Percentiles rank a stretch among this genome's conserved stretches.
Evolutionary conservation across 495 filamentous ascomycete species (phyloP).

Genomic region (Delitschia confertaspora): DNA sequence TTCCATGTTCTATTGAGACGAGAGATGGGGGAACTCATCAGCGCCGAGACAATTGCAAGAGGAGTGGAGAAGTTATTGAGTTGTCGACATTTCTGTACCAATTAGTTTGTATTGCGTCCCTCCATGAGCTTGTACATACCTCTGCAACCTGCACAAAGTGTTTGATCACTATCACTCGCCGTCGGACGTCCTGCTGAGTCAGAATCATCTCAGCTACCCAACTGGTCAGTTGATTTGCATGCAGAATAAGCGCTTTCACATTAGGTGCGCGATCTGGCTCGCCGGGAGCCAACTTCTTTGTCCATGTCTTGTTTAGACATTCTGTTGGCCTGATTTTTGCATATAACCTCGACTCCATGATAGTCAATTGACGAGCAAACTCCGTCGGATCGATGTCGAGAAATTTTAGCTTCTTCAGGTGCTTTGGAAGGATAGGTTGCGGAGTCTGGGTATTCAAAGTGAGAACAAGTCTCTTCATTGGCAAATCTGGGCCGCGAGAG

Average conservation of each 20-base stretch:
- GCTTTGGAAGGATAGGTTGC: slow-evolving; percentile 88
- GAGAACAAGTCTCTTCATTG: slow-evolving; percentile 76
- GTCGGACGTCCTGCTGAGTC: slow-evolving; percentile 84
- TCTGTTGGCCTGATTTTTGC: slow-evolving; percentile 91
- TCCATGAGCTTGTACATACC: slow-evolving; percentile 43
- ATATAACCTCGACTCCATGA: slow-evolving; percentile 91
- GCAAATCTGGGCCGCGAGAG: slow-evolving; percentile 73
- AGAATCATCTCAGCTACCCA: slow-evolving; percentile 99
- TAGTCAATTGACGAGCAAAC: slow-evolving; percentile 92
- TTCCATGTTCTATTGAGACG: slow-evolving; percentile 92
- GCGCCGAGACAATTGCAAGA: slow-evolving; percentile 95
- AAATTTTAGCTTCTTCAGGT: slow-evolving; percentile 99
- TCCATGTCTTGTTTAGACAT: slow-evolving; percentile 97
- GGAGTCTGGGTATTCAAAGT: slow-evolving; percentile 68
- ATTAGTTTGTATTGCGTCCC: slow-evolving; percentile 1
- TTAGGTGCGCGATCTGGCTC: slow-evolving; percentile 88
- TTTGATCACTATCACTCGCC: slow-evolving; percentile 93
- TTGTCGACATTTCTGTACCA: slow-evolving; percentile 71
- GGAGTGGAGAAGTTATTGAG: slow-evolving; percentile 97
- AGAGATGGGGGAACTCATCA: slow-evolving; percentile 88
- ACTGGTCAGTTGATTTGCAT: slow-evolving; percentile 97
- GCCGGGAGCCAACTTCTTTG: slow-evolving; percentile 75
- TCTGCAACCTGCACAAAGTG: slow-evolving; percentile 96
- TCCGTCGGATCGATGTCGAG: slow-evolving; percentile 92
- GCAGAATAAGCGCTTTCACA: slow-evolving; percentile 89